These are phyloP conservation scores for Globomyces pollinis-pini DNA, from an alignment of 192 early-diverging fungal genomes.

Conservation along the genomic window DNA sequence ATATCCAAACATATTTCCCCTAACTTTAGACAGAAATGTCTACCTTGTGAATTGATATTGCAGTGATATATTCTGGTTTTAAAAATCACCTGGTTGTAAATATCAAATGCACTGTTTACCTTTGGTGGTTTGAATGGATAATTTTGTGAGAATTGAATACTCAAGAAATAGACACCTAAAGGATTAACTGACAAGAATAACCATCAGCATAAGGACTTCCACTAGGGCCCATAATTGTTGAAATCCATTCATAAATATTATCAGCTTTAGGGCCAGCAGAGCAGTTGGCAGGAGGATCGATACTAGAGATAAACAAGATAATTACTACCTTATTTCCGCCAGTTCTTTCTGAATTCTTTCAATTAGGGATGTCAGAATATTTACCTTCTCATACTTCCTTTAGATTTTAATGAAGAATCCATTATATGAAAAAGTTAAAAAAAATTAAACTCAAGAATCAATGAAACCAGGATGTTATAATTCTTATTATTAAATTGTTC, in stretches of 20 bases:
- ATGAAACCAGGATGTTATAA: no score
- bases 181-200: no score
- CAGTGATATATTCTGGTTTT: slow-evolving; percentile 94
- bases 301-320: no score
- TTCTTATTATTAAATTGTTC: no score
- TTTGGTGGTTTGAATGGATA: slow-evolving; percentile 97
- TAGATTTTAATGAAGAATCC: no score
- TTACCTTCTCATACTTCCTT: no score
- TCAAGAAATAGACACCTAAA: slow-evolving; percentile 91
- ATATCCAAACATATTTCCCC: slow-evolving; percentile 92
- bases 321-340: slow-evolving; percentile 81
- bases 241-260: slow-evolving; percentile 93
- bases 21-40: background rate
- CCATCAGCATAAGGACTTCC: slow-evolving; percentile 80
- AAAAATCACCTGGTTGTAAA: slow-evolving; percentile 48
- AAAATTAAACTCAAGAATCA: no score
- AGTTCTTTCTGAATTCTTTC: slow-evolving; percentile 96
- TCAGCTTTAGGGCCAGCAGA: slow-evolving; percentile 94
- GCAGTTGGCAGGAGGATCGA: slow-evolving; percentile 92
- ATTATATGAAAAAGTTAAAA: no score
- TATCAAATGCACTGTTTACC: slow-evolving; percentile 39
- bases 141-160: slow-evolving; percentile 84
- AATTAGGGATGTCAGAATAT: no score
- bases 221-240: slow-evolving; percentile 84
- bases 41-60: slow-evolving; percentile 79